Conservation (phyloP, 129 eudicot genomes). For the Centella asiatica region DNA sequence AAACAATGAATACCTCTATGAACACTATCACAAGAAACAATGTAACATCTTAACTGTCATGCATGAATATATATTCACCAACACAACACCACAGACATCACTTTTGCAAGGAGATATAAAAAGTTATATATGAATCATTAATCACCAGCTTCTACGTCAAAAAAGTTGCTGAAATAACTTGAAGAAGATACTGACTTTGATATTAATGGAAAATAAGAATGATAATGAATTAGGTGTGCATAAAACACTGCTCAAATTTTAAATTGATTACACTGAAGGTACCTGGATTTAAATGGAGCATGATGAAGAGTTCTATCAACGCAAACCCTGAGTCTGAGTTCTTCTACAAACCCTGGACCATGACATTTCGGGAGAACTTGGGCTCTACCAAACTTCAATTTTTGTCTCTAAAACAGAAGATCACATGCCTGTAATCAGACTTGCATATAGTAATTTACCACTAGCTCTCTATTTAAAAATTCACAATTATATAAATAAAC, state of each 20-base stretch:
- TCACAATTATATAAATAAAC: background rate
- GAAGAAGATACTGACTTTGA: background rate
- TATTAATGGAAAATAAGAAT: no score
- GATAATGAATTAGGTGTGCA: background rate
- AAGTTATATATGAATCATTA: no score
- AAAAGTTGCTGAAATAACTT: background rate
- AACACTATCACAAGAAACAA: background rate
- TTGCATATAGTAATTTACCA: background rate
- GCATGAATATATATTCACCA: background rate
- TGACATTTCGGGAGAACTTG: constrained; percentile 30
- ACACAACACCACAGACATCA: background rate
- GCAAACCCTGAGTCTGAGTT: constrained; percentile 26
- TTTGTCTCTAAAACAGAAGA: constrained; percentile 14
- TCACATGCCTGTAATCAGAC: background rate
- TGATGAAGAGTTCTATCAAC: constrained; percentile 19
- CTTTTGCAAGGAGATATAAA: background rate
- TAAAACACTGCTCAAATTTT: background rate
- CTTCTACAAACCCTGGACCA: constrained; percentile 38
- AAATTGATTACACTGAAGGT: background rate
- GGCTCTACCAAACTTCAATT: constrained; percentile 3
- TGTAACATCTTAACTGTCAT: background rate
- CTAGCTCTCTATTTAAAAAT: background rate
- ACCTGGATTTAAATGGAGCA: constrained; percentile 36
- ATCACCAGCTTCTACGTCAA: background rate
- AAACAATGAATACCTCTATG: background rate